A percentile compares a stretch with the other conserved stretches of the same genome.
phyloP scores from a whole-genome alignment of 2,329 filamentous ascomycete species.

The Beauveria sp. region DNA sequence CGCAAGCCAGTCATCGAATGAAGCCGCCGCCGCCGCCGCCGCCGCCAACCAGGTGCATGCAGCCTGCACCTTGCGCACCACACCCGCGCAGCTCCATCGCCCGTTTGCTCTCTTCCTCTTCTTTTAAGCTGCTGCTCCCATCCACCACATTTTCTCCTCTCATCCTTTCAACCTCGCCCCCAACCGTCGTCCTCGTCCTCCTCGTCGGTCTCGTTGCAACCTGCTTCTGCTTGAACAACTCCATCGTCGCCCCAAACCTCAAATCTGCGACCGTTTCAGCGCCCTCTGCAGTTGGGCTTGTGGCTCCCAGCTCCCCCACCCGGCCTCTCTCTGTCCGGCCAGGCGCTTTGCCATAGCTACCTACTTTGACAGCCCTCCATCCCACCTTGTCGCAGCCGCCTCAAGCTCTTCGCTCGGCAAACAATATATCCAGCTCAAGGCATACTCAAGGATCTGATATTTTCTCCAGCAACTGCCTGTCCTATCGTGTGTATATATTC shows the following conservation, averaged over 20 bases:
- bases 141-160: not conserved
- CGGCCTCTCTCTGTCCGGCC: not conserved
- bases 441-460: not conserved
- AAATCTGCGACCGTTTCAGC: not conserved
- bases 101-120: not conserved
- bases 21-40: too few species aligned
- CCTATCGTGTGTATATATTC: not conserved
- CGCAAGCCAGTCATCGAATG: too few species aligned
- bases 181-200: not conserved
- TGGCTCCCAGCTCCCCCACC: constrained; percentile 1
- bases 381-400: not conserved
- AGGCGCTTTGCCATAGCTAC: not conserved
- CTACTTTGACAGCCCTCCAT: not conserved
- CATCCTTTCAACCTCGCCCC: constrained; percentile 3
- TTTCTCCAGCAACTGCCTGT: not conserved
- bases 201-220: not conserved
- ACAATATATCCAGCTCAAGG: not conserved
- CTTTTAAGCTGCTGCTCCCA: constrained; percentile 1
- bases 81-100: constrained; percentile 2
- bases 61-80: not conserved
- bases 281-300: not conserved
- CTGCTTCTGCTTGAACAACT: not conserved
- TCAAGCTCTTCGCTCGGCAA: not conserved
- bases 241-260: not conserved
- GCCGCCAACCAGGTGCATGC: too few species aligned